Base-by-base conservation (phyloP, 495 filamentous ascomycete species). In the Neurospora cerealis region DNA sequence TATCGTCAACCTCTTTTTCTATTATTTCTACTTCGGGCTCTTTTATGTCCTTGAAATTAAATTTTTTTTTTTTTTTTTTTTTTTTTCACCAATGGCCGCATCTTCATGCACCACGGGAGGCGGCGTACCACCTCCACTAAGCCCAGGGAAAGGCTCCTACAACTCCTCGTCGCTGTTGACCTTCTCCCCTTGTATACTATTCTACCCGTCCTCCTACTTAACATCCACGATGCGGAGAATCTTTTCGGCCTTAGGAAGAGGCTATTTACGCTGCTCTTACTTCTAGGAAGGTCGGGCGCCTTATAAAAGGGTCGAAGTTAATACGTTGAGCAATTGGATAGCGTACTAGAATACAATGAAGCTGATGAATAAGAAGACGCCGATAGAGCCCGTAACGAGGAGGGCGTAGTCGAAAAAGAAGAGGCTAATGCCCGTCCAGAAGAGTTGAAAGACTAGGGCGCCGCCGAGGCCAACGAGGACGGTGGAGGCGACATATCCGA, bases 361-460 rank as follows among this genome's bases (percentile, higher is more conserved):
- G 54, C 54, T 66, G 54, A 36, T 34, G 54, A 66, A 94, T 72
- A 91, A 74, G 70, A 88, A 85, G 2, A 87, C 80, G 11, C 86
- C 90, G 36, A 86, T 77, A 72, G 83, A 79, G 21, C 84, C 86
- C 5, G 89, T 91, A 38, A 90, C 72, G 81, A 90, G 88, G 39
- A 93, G 77, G 9, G 88, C 87, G 0, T 90, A 91, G 6, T 91
- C 81, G 60, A 93, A 83, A 70, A 93, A 75, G 70, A 91, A 76
- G 34, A 90, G 82, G n/a, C 88, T 90, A 69, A 91, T 74, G 70
- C 89, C 87, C 72, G 87, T 84, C 83, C 87, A 89, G 80, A 90
- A 88, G 70, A 89, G 83, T 9, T 86, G 86, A 82, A 92, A 90
- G 74, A 90, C 71, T 8, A 93, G 71, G 60, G 87, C 87, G 48